Conservation (phyloP, 2,329 filamentous ascomycete genomes). For the Penicillium freii region DNA sequence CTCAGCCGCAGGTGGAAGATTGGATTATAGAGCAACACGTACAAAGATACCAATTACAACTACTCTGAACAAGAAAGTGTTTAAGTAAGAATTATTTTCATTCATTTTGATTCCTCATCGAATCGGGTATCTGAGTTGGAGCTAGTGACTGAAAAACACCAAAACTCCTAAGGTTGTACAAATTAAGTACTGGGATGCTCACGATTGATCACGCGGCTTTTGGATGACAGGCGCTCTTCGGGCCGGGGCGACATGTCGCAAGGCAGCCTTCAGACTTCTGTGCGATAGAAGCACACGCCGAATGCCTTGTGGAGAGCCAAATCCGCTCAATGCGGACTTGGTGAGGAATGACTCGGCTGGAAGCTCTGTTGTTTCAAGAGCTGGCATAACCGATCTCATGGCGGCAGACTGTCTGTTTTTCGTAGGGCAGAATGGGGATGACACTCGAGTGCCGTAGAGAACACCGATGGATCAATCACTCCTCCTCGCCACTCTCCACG, state of each 20-base stretch:
- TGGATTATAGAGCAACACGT: neutral
- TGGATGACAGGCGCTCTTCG: neutral
- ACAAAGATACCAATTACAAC: neutral
- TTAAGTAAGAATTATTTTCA: neutral
- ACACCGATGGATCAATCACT: constrained; percentile 24
- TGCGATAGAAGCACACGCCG: neutral
- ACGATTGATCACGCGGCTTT: constrained; percentile 1
- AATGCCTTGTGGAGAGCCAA: neutral
- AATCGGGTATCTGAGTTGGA: constrained; percentile 13
- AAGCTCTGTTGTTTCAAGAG: constrained; percentile 12
- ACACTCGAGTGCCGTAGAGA: constrained; percentile 5
- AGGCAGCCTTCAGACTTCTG: neutral
- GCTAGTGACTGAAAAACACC: constrained; percentile 1
- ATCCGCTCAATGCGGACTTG: neutral
- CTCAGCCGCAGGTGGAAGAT: neutral
- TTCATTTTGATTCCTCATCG: constrained; percentile 10
- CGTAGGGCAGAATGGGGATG: constrained; percentile 1
- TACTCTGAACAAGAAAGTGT: neutral
- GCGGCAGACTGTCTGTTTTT: neutral
- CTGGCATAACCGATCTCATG: neutral
- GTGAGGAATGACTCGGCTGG: neutral
- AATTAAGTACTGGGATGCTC: constrained; percentile 3
- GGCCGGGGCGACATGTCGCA: neutral
- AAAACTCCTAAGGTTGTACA: neutral
- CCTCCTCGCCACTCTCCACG: constrained; percentile 44